phyloP scores from a whole-genome alignment of 148 eudicot species.

The Camellia sinensis region DNA sequence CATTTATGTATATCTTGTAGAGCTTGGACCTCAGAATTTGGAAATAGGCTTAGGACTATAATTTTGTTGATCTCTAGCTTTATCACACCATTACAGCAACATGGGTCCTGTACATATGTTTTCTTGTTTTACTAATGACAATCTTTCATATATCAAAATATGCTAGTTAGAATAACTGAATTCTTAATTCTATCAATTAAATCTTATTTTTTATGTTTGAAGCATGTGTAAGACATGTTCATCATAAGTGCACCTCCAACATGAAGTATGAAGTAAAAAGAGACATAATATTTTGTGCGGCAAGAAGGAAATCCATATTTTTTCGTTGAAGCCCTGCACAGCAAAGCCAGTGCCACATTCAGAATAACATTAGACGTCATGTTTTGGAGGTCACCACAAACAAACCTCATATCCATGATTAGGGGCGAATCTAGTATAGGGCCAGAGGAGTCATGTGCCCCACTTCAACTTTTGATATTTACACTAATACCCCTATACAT shows the following conservation, averaged over 20 bases:
- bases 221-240: neutral
- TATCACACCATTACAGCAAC: neutral
- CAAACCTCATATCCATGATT: no score
- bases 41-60: neutral
- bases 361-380: neutral
- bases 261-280: neutral
- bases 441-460: no score
- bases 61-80: neutral
- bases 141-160: neutral
- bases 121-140: neutral
- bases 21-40: neutral
- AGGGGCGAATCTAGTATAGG: no score
- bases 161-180: neutral
- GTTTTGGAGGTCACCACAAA: no score
- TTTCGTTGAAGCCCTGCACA: no score
- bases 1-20: neutral
- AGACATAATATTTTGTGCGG: neutral
- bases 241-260: neutral
- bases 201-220: neutral
- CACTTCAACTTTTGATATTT: no score
- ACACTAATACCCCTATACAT: no score
- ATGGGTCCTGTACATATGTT: neutral
- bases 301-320: neutral
- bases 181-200: neutral
- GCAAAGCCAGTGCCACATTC: neutral